Evolutionary conservation across 345 rosid species (phyloP), one percentile per base, ranked within the genome.

Genomic region (Erysimum cheiranthoides): DNA sequence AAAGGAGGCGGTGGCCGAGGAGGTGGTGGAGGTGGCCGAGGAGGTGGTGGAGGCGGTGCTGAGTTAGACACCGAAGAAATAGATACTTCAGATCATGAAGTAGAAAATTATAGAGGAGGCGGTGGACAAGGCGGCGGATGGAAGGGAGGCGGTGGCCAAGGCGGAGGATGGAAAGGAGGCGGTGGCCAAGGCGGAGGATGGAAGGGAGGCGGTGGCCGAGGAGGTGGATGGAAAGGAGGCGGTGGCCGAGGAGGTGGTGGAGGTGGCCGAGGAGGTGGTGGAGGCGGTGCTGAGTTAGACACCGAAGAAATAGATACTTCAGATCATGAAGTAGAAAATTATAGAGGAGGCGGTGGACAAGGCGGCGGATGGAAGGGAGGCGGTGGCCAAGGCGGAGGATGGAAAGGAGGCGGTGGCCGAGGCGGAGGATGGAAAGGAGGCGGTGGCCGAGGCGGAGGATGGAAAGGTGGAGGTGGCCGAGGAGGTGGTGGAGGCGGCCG

Each of bases 231-330:
- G 25, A 8, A 3, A 1, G 61, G 72, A 25, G 73, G 73, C 0
- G 62, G 62, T 0, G 72, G 72, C 0, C 46, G 42, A 32, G 47
- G 71, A n/a, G 64, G 73, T 6, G 52, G 74, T 1, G 46, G 74
- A 0, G 57, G 47, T 45, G 58, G 73, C 2, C n/a, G 71, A n/a
- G 64, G 73, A 3, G 52, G 74, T 1, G 46, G 74, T 0, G 57
- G 47, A 58, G 58, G 73, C 2, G 28, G 50, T 14, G 35, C 31
- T 47, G 58, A 66, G 11, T 9, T 49, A 17, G 21, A 1, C 14
- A 50, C 32, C 1, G 43, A 67, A 9, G 47, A 67, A 11, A 3
- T 21, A 51, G 0, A 21, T 51, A 25, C 2, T 35, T 40, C n/a
- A 3, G 6, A 8, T 16, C 18, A 25, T 17, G 70, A 51, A 8